Base-by-base conservation (phyloP, 148 eudicot species). In the Arctostaphylos glauca region DNA sequence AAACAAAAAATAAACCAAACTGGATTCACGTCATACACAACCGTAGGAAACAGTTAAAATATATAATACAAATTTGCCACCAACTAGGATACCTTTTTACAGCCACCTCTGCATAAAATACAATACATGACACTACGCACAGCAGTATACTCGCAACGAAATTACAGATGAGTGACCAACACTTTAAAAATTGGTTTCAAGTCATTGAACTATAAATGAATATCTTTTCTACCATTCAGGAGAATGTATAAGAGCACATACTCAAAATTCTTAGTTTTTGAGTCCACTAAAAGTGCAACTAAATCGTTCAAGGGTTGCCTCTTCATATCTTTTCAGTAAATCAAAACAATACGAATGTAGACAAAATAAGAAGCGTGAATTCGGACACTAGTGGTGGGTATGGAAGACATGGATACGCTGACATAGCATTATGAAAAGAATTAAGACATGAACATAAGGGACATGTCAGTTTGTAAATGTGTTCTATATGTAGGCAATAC, bases 21-120 rank as follows among this genome's bases (percentile, higher is more conserved):
- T 9, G 76, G 43, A n/a, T n/a, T 15, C 55, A 25, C 43, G 25
- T 66, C 15, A 16, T 25, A 25, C 2, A 25, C 2, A 23, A 23
- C 71, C 71, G 3, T 23, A 66, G 71, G 38, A 25, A 64, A 66
- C 23, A 25, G 10, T 9, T 8, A n/a, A 9, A 66, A 66, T 41
- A 41, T 66, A 66, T 10, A 25, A 41, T 66, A 25, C 71, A 15
- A 15, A 71, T 53, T 16, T 49, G 56, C 72, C 75, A 62, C 53
- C 74, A 84, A 66, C 79, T 79, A 16, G 19, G 82, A 76, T 71
- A 71, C 48, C 74, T 15, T 71, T 47, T 70, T 70, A 70, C 2
- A 43, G 49, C 41, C 6, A 41, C 48, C 14, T 43, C 74, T 16
- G n/a, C 18, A 71, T 12, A 25, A 38, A 5, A 44, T n/a, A 72